Conservation (phyloP, 2,329 filamentous ascomycete genomes). For the Macrophomina pseudophaseolina region DNA sequence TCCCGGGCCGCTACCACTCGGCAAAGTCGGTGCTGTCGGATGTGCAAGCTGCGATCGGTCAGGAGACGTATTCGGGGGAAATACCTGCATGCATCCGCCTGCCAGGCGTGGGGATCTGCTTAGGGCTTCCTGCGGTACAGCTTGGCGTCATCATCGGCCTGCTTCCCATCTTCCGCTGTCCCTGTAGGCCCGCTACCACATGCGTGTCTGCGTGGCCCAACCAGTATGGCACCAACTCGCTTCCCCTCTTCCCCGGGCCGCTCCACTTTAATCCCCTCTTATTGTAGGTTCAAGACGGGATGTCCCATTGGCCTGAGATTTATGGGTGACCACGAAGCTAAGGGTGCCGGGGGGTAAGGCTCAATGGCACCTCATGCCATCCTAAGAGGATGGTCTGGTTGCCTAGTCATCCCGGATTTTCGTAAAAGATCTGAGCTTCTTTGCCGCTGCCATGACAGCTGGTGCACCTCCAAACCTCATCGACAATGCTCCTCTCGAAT, state of each 20-base stretch:
- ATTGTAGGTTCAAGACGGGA: slow-evolving; percentile 20
- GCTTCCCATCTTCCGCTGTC: slow-evolving; percentile 5
- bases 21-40: slow-evolving; percentile 15
- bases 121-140: neutral
- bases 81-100: slow-evolving; percentile 25
- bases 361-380: too few species aligned
- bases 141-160: slow-evolving; percentile 20
- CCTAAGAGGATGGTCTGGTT: too few species aligned
- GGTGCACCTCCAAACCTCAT: too few species aligned
- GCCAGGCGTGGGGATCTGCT: slow-evolving; percentile 7
- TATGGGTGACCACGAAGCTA: neutral
- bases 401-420: too few species aligned
- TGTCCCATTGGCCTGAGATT: slow-evolving; percentile 26
- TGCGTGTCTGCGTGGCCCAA: slow-evolving; percentile 23
- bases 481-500: too few species aligned
- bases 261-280: slow-evolving; percentile 27
- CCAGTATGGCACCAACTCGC: neutral
- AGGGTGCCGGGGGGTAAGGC: too few species aligned
- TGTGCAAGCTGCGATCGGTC: slow-evolving; percentile 22
- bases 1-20: too few species aligned
- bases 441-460: too few species aligned
- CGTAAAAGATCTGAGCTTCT: too few species aligned
- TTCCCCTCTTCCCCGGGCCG: slow-evolving; percentile 20
- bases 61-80: slow-evolving; percentile 16
- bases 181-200: slow-evolving; percentile 19